These are phyloP conservation scores for Amanita pallidorosea DNA, from an alignment of 768 basidiomycete species.

Conservation along the genomic window DNA sequence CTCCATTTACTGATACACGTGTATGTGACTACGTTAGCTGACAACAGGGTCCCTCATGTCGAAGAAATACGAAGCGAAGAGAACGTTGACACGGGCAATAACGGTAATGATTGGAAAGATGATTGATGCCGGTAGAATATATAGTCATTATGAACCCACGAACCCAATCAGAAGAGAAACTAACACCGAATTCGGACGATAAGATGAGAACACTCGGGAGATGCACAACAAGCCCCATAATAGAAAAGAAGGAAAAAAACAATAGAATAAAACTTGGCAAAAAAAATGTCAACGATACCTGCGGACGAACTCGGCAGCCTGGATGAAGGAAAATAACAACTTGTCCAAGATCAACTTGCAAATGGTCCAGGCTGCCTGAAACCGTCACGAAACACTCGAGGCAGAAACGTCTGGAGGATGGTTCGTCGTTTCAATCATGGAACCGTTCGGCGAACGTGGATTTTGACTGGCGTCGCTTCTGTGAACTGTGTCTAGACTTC, in stretches of 20 bases:
- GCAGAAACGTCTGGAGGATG: neutral
- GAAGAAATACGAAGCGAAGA: neutral
- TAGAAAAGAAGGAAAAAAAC: neutral
- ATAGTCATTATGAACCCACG: constrained; percentile 3
- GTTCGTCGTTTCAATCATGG: neutral
- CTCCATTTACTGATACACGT: constrained; percentile 5
- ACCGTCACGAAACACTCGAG: constrained; percentile 9
- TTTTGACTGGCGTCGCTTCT: neutral
- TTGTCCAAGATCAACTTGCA: constrained; percentile 6
- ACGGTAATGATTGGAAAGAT: constrained; percentile 2
- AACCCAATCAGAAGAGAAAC: constrained; percentile 2
- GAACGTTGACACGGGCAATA: constrained; percentile 2
- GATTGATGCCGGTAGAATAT: constrained; percentile 1
- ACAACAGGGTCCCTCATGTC: constrained; percentile 6
- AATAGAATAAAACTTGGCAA: neutral
- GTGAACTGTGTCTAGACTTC: neutral
- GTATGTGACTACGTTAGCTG: constrained; percentile 1
- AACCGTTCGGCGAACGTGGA: neutral
- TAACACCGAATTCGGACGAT: neutral
- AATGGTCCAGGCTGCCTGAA: constrained; percentile 9
- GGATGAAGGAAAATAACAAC: constrained; percentile 8
- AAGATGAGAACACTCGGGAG: neutral
- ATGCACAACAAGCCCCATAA: neutral
- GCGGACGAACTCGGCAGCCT: constrained; percentile 13
- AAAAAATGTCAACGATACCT: constrained; percentile 6